phyloP scores from a whole-genome alignment of 352 stramenopile genomes.

The Globisporangium viniferum region DNA sequence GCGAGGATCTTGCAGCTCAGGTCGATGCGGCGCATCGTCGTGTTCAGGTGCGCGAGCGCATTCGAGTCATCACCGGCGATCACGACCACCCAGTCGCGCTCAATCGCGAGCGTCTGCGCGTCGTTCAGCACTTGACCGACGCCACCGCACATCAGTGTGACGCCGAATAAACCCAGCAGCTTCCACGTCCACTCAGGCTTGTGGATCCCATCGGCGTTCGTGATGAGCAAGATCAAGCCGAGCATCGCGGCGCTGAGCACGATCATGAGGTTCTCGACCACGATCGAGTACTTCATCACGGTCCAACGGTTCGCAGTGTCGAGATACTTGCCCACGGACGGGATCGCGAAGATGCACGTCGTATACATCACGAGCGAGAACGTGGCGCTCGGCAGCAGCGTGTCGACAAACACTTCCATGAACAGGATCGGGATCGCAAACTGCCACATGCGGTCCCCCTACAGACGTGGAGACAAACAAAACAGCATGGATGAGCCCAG shows the following conservation, averaged over 20 bases:
- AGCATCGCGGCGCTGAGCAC: conserved; percentile 61
- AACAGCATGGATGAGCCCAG: neutral
- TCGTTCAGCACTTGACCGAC: conserved; percentile 75
- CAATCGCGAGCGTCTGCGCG: conserved; percentile 71
- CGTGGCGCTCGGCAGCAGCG: conserved; percentile 64
- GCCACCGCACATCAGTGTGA: conserved; percentile 61
- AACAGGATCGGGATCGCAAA: conserved; percentile 81
- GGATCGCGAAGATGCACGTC: conserved; percentile 67
- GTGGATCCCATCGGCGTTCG: conserved; percentile 53
- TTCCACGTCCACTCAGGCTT: conserved; percentile 52
- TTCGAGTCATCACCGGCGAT: conserved; percentile 46
- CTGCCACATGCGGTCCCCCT: conserved; percentile 81
- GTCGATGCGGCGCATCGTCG: conserved; percentile 78
- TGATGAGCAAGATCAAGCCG: conserved; percentile 57
- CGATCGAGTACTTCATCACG: conserved; percentile 66
- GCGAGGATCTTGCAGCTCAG: conserved; percentile 75
- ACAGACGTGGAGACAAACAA: neutral
- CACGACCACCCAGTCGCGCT: conserved; percentile 88
- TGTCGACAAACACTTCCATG: conserved; percentile 86
- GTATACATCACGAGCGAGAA: conserved; percentile 79
- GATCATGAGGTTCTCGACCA: conserved; percentile 80
- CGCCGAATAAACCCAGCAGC: conserved; percentile 41
- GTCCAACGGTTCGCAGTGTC: conserved; percentile 67
- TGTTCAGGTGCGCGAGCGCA: conserved; percentile 67
- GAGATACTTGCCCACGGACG: conserved; percentile 55